These are phyloP conservation scores for Mortierella sp. DNA, from an alignment of 371 early-diverging fungal genomes.

Conservation along the genomic window DNA sequence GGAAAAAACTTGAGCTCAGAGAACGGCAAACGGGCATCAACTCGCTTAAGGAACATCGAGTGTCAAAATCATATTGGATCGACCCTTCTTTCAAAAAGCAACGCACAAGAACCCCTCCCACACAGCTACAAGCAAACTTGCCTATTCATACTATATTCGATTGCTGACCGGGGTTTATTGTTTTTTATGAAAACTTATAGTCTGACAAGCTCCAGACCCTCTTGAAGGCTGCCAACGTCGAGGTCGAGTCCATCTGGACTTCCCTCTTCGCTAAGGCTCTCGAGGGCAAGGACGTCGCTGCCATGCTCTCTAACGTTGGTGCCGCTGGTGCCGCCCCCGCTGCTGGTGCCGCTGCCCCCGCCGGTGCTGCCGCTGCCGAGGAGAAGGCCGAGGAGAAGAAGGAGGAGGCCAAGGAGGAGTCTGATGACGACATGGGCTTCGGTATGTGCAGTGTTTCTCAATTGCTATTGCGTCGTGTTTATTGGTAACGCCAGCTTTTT, in stretches of 20 bases:
- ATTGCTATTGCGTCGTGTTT: constrained; percentile 4
- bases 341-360: constrained; percentile 67
- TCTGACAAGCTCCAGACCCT: constrained; percentile 95
- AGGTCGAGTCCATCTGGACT: constrained; percentile 96
- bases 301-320: constrained; percentile 94
- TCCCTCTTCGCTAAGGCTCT: constrained; percentile 98
- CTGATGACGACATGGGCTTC: constrained; percentile 96
- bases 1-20: too few species aligned
- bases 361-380: constrained; percentile 66
- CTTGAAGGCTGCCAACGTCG: constrained; percentile 92
- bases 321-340: constrained; percentile 81
- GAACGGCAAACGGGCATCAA: too few species aligned
- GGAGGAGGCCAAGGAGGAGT: constrained; percentile 88
- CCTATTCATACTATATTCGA: background rate
- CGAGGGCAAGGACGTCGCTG: constrained; percentile 91
- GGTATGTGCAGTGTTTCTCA: constrained; percentile 58
- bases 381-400: constrained; percentile 73
- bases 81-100: too few species aligned
- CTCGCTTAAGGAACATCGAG: too few species aligned
- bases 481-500: background rate
- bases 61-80: too few species aligned
- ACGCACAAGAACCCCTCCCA: background rate
- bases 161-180: constrained; percentile 14
- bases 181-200: constrained; percentile 61
- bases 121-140: background rate